phyloP scores from a whole-genome alignment of 768 basidiomycete genomes.

The Hortiboletus flavorubellus region DNA sequence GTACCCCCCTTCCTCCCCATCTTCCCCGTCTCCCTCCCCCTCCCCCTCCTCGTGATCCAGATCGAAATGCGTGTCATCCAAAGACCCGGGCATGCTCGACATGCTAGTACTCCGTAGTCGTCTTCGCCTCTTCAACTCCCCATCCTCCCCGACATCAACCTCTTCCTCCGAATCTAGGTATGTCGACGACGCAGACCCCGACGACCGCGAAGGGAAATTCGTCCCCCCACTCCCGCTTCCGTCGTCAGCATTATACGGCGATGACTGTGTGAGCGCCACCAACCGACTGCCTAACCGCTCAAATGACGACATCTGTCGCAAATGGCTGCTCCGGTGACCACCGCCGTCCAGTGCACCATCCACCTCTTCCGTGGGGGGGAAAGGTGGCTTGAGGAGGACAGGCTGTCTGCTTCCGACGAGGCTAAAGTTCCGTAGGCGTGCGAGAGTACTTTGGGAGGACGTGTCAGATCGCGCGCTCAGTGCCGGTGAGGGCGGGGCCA shows the following conservation, averaged over 20 bases:
- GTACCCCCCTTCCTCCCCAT: conserved; percentile 33
- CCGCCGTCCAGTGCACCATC: not conserved
- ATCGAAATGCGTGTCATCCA: conserved; percentile 60
- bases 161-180: conserved; percentile 50
- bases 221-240: conserved; percentile 38
- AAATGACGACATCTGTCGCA: conserved; percentile 74
- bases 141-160: conserved; percentile 37
- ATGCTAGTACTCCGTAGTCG: conserved; percentile 58
- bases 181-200: conserved; percentile 48
- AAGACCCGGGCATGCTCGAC: conserved; percentile 84
- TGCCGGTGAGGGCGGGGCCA: conserved; percentile 86
- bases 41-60: conserved; percentile 51
- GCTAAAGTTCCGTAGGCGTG: conserved; percentile 75
- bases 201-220: conserved; percentile 55
- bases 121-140: conserved; percentile 36
- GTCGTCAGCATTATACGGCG: conserved; percentile 28
- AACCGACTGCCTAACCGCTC: conserved; percentile 65
- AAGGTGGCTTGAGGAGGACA: conserved; percentile 24
- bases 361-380: conserved; percentile 21
- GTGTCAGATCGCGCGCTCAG: conserved; percentile 92
- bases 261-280: conserved; percentile 43
- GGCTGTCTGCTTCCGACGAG: conserved; percentile 53
- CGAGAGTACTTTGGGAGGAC: conserved; percentile 67
- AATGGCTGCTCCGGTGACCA: conserved; percentile 38
- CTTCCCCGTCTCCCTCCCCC: conserved; percentile 30